These are phyloP conservation scores for Elaeis guineensis DNA, from an alignment of 176 grass and related monocot genomes.

Conservation along the genomic window DNA sequence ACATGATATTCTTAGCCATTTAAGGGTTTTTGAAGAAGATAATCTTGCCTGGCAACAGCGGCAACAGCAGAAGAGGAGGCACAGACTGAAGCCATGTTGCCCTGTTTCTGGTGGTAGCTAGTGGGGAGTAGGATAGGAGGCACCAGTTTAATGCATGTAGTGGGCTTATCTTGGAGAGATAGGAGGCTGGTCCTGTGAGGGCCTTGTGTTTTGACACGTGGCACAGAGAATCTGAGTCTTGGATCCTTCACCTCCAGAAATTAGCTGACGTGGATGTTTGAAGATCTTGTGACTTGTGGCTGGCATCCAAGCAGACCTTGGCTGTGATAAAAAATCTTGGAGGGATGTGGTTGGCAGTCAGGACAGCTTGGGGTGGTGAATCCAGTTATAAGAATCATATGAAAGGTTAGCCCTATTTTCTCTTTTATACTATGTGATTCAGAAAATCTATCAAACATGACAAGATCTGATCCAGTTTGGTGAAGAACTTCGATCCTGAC, in stretches of 20 bases:
- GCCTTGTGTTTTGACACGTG: conserved; percentile 49
- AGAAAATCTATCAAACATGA: no score
- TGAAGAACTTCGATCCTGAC: no score
- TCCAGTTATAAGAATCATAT: no score
- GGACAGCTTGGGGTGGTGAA: no score
- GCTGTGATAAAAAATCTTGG: no score
- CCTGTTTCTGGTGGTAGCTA: neutral
- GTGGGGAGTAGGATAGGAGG: conserved; percentile 16
- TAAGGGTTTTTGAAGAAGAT: neutral
- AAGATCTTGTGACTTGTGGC: no score
- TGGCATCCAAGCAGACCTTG: no score
- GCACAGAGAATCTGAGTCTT: conserved; percentile 48
- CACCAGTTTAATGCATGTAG: conserved; percentile 30
- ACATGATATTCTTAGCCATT: neutral
- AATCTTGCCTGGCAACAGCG: conserved; percentile 41
- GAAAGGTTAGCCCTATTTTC: no score
- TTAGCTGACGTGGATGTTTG: conserved; percentile 39
- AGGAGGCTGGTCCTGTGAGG: conserved; percentile 32
- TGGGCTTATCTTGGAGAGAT: conserved; percentile 49
- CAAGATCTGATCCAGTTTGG: no score
- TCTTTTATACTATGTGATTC: no score
- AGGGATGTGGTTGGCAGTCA: no score
- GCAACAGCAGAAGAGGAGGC: conserved; percentile 77
- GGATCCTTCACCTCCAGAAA: conserved; percentile 22
- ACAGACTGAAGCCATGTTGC: conserved; percentile 49